These are phyloP conservation scores for Boletus insuetus DNA, from an alignment of 768 basidiomycete species.

Conservation along the genomic window DNA sequence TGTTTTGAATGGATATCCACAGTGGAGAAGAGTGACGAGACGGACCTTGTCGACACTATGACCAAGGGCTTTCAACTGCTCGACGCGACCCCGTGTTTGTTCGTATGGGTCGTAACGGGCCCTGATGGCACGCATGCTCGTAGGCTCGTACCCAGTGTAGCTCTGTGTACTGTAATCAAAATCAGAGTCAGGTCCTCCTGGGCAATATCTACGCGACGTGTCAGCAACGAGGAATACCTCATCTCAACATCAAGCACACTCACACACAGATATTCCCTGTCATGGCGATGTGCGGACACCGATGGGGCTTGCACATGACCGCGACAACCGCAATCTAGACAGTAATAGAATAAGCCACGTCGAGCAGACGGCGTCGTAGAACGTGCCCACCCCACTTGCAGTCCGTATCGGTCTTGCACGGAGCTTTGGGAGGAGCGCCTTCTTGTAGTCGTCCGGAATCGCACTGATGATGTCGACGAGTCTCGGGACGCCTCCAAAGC, in stretches of 20 bases:
- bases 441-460: constrained; percentile 96
- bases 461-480: constrained; percentile 98
- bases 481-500: constrained; percentile 82
- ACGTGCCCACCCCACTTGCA: constrained; percentile 78
- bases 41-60: constrained; percentile 94
- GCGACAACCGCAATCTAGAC: constrained; percentile 94
- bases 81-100: constrained; percentile 91
- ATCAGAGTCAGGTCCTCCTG: constrained; percentile 98
- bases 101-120: constrained; percentile 97
- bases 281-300: constrained; percentile 99
- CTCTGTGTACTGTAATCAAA: constrained; percentile 99
- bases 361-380: not conserved
- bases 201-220: constrained; percentile 71
- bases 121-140: constrained; percentile 98
- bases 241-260: constrained; percentile 25
- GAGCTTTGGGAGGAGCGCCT: constrained; percentile 82
- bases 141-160: constrained; percentile 94
- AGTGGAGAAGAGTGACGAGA: not conserved
- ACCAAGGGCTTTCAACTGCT: constrained; percentile 93
- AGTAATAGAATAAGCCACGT: not conserved
- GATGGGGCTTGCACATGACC: constrained; percentile 99
- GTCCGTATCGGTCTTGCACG: constrained; percentile 94
- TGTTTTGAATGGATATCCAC: not conserved
- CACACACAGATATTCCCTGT: constrained; percentile 99
- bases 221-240: constrained; percentile 5